Evolutionary conservation across 1,284 basidiomycete species (phyloP), one percentile per base, ranked within the genome.

Genomic region (Puccinia triticina): DNA sequence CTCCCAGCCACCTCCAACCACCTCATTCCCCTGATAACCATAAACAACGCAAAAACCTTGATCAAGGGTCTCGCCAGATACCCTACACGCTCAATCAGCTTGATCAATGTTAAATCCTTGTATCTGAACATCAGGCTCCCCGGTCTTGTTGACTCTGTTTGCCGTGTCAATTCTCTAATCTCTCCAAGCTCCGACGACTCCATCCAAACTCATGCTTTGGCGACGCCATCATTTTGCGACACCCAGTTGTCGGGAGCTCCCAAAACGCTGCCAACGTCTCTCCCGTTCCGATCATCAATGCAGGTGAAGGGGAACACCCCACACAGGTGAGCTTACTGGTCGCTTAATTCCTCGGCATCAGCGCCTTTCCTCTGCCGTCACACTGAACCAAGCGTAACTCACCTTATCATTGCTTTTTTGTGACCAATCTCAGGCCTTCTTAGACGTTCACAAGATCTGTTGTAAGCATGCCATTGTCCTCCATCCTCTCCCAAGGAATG

Each of bases 401-500:
- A 32, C 26, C 67, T 64, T 11, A 23, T 71, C 43, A 53, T 34
- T 21, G 14, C 12, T 53, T 69, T 7, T 73, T 5, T 77, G 32
- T n/a, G 75, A 29, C 48, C 40, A 16, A 26, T 71, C 48, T 0
- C 69, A 82, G 92, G 94, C 94, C 40, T 89, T 98, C 66, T 89
- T 99, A 83, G 97, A 99, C 87, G 92, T 98, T 40, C 99, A 95
- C 88, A 98, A 96, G 64, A 99, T 99, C 85, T 95, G 97, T 40
- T 98, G 98, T 89, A 92, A 95, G 84, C 93, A 94, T 81, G 95
- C 96, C 91, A 98, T 98, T 84, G 95, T 99, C 84, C 95, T 99
- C 93, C 97, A 99, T 88, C 97, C 97, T 23, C 89, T 99, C 66
- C 97, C 97, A n/a, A 89, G 97, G 85, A 96, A 96, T 86, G 94